Evolutionary conservation across 805 yeast genomes (phyloP).

Genomic region (Jamesozyma lodderae): DNA sequence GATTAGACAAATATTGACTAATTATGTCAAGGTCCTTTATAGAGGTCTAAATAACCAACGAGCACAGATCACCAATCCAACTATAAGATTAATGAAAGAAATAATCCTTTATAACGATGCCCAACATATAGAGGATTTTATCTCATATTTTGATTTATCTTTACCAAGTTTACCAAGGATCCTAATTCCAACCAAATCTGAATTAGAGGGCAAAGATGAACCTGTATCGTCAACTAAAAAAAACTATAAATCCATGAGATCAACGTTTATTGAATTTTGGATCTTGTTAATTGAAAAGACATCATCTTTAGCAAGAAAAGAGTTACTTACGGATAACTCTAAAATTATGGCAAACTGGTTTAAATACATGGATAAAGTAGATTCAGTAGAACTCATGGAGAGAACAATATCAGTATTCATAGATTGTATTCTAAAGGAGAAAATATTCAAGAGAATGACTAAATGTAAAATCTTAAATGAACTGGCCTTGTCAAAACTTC

Average conservation of each 20-base stretch:
- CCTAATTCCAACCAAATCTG: slow-evolving; percentile 44
- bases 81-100: slow-evolving; percentile 46
- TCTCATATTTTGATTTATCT: slow-evolving; percentile 60
- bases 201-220: slow-evolving; percentile 31
- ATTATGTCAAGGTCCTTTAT: slow-evolving; percentile 55
- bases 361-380: slow-evolving; percentile 49
- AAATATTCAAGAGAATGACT: slow-evolving; percentile 51
- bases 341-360: slow-evolving; percentile 60
- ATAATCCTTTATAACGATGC: slow-evolving; percentile 44
- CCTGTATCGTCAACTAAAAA: slow-evolving; percentile 25
- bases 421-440: slow-evolving; percentile 46
- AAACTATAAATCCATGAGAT: slow-evolving; percentile 42
- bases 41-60: slow-evolving; percentile 53
- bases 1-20: slow-evolving; percentile 43
- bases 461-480: slow-evolving; percentile 76
- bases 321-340: slow-evolving; percentile 45
- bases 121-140: slow-evolving; percentile 44
- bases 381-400: slow-evolving; percentile 36
- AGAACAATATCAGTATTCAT: slow-evolving; percentile 41
- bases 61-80: slow-evolving; percentile 52
- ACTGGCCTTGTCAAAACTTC: slow-evolving; percentile 52
- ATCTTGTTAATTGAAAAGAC: slow-evolving; percentile 41
- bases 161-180: slow-evolving; percentile 53
- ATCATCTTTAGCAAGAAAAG: slow-evolving; percentile 52
- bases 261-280: slow-evolving; percentile 54